A percentile compares a stretch with the other conserved stretches of the same genome.
Evolutionary conservation across 2,329 filamentous ascomycete genomes (phyloP).

Genomic region (Neopestalotiopsis sp.): DNA sequence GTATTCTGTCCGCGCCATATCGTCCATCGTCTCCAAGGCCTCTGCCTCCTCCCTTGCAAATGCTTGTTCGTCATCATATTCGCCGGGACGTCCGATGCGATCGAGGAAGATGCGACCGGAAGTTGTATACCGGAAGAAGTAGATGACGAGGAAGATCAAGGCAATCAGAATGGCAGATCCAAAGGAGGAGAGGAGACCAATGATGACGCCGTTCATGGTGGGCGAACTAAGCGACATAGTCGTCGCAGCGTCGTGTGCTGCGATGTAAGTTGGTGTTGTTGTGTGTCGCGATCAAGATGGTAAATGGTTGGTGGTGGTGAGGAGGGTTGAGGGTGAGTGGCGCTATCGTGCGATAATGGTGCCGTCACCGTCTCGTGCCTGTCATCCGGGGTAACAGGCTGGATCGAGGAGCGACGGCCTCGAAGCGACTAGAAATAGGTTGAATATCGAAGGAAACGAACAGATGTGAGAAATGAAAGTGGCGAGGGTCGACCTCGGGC

Average conservation of each 20-base stretch:
- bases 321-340: slow-evolving; percentile 9
- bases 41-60: slow-evolving; percentile 94
- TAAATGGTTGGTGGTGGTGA: not conserved
- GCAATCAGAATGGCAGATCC: slow-evolving; percentile 87
- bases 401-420: slow-evolving; percentile 16
- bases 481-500: slow-evolving; percentile 13
- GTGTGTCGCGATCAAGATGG: not conserved
- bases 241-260: slow-evolving; percentile 11
- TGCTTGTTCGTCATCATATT: slow-evolving; percentile 97
- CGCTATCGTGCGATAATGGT: slow-evolving; percentile 13
- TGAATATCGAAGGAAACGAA: slow-evolving; percentile 2
- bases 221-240: slow-evolving; percentile 13
- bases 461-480: slow-evolving; percentile 8
- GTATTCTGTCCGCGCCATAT: slow-evolving; percentile 88
- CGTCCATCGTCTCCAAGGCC: slow-evolving; percentile 94
- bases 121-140: slow-evolving; percentile 91
- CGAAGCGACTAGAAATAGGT: slow-evolving; percentile 3
- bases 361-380: slow-evolving; percentile 20
- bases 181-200: slow-evolving; percentile 92
- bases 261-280: not conserved
- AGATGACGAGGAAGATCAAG: slow-evolving; percentile 79
- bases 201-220: slow-evolving; percentile 77
- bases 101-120: slow-evolving; percentile 92
- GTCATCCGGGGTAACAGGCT: slow-evolving; percentile 19
- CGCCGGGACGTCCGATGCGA: slow-evolving; percentile 88